A percentile compares a stretch with the other conserved stretches of the same genome.
These are phyloP conservation scores for Eremothecium gossypii DNA, from an alignment of 1,139 yeast genomes.

Conservation along the genomic window DNA sequence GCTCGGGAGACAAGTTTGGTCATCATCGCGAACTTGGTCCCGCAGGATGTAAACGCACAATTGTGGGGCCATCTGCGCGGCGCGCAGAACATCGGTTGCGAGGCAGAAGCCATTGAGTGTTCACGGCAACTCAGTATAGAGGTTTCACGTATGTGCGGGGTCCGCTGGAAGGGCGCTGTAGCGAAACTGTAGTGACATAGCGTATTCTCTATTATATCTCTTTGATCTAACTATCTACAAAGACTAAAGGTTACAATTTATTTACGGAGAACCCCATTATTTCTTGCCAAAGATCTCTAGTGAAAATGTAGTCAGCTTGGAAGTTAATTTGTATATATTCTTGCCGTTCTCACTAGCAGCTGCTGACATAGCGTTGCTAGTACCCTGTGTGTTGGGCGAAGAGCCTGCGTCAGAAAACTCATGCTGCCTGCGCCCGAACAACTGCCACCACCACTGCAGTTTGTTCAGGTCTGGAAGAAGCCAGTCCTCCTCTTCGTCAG, in stretches of 20 bases:
- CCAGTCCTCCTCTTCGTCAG: slow-evolving; percentile 38
- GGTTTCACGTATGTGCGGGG: slow-evolving; percentile 68
- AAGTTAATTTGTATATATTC: slow-evolving; percentile 2
- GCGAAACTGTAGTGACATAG: slow-evolving; percentile 18
- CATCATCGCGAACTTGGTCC: slow-evolving; percentile 71
- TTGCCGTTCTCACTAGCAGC: neutral
- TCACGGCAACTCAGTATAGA: slow-evolving; percentile 55
- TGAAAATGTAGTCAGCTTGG: slow-evolving; percentile 14
- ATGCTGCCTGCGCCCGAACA: slow-evolving; percentile 66
- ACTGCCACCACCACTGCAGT: slow-evolving; percentile 81
- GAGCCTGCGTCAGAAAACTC: slow-evolving; percentile 54
- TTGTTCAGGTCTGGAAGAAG: slow-evolving; percentile 59
- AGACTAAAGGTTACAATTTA: neutral
- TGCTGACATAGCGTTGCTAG: neutral
- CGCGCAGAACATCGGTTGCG: slow-evolving; percentile 71
- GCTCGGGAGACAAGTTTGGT: slow-evolving; percentile 71
- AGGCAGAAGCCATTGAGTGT: slow-evolving; percentile 51
- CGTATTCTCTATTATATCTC: neutral
- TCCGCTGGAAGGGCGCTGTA: slow-evolving; percentile 42
- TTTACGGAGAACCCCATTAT: slow-evolving; percentile 5
- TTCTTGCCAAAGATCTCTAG: slow-evolving; percentile 18
- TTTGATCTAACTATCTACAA: slow-evolving; percentile 3
- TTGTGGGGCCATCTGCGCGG: slow-evolving; percentile 85
- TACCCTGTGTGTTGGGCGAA: slow-evolving; percentile 1
- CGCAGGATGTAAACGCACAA: slow-evolving; percentile 93